Evolutionary conservation across 805 yeast genomes (phyloP).

Genomic region (Wickerhamiella alocasiicola): DNA sequence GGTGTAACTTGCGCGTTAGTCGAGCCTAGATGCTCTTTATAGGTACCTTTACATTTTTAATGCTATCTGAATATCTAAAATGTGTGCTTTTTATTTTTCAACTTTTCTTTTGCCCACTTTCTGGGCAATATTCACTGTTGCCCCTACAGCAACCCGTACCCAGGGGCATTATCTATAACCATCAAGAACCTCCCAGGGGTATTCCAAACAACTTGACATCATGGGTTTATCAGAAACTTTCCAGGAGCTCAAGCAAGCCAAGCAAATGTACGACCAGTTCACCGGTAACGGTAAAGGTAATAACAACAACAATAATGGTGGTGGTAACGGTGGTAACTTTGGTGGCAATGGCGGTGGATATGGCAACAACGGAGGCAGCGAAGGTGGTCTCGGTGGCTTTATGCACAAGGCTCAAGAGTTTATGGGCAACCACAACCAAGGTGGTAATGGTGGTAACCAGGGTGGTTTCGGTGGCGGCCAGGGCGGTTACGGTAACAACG

Average conservation of each 20-base stretch:
- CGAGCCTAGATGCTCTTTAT: too few species aligned
- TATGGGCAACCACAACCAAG: constrained; percentile 3
- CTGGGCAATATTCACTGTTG: too few species aligned
- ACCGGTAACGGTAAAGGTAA: constrained; percentile 6
- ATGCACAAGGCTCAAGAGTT: constrained; percentile 7
- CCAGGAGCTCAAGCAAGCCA: constrained; percentile 12
- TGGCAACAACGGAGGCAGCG: background rate
- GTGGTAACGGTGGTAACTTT: constrained; percentile 19
- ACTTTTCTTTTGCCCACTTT: too few species aligned
- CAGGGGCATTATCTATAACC: background rate
- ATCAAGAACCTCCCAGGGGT: background rate
- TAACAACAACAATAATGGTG: constrained; percentile 19
- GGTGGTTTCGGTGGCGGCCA: background rate
- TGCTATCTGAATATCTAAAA: too few species aligned
- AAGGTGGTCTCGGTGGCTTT: background rate
- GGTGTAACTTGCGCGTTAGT: too few species aligned
- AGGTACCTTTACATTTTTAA: too few species aligned
- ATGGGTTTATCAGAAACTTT: constrained; percentile 12
- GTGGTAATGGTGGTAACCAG: background rate
- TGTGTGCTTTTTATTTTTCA: too few species aligned
- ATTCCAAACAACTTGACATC: background rate
- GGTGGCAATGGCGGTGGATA: constrained; percentile 1
- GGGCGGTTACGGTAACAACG: background rate
- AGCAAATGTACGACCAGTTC: constrained; percentile 7
- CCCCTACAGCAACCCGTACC: background rate